These are phyloP conservation scores for Teratosphaeria epicoccoides DNA, from an alignment of 2,329 filamentous ascomycete genomes.

Conservation along the genomic window DNA sequence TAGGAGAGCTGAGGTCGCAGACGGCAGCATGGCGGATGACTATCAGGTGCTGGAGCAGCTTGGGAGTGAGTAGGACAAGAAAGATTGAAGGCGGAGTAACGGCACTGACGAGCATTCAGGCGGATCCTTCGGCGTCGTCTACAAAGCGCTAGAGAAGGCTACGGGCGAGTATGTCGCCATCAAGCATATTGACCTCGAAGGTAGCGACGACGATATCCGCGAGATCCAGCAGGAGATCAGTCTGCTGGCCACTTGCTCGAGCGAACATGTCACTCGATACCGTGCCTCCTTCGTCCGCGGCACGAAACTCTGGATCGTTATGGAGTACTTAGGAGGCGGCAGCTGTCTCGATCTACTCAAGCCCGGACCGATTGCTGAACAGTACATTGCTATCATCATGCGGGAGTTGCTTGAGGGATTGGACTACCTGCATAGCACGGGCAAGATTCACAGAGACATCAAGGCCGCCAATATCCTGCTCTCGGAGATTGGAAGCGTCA, in stretches of 20 bases:
- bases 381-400: constrained; percentile 87
- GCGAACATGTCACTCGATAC: constrained; percentile 90
- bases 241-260: constrained; percentile 87
- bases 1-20: neutral
- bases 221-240: constrained; percentile 98
- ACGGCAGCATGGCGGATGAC: constrained; percentile 55
- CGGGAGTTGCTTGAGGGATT: constrained; percentile 81
- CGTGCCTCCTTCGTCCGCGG: constrained; percentile 92
- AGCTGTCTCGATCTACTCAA: constrained; percentile 91
- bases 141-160: constrained; percentile 84
- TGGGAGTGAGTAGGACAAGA: constrained; percentile 57
- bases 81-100: neutral
- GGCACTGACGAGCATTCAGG: constrained; percentile 39
- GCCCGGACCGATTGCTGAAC: constrained; percentile 73
- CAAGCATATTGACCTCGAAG: constrained; percentile 98
- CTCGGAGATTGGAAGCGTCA: constrained; percentile 82
- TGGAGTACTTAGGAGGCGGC: constrained; percentile 93
- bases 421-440: constrained; percentile 85
- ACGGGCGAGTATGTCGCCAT: constrained; percentile 93
- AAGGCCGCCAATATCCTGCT: constrained; percentile 94
- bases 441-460: constrained; percentile 94
- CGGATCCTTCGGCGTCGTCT: constrained; percentile 92
- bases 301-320: constrained; percentile 97
- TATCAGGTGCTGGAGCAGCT: constrained; percentile 96
- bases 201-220: constrained; percentile 94